A percentile compares a stretch with the other conserved stretches of the same genome.
Evolutionary conservation across 306 rosid species (phyloP).

Genomic region (Casuarina cunninghamiana): DNA sequence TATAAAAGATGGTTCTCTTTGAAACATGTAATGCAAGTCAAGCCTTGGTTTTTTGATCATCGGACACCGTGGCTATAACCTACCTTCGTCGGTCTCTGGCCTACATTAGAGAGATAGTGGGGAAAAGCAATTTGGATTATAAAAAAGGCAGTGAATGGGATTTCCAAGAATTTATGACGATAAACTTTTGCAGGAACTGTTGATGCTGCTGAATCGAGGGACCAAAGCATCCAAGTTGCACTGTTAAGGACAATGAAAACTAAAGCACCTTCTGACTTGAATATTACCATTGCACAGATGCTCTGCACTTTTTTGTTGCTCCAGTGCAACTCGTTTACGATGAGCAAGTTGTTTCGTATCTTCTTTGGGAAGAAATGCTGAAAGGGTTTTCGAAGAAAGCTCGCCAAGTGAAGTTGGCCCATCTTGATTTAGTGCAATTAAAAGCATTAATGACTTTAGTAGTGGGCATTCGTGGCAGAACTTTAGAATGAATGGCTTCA

Average conservation of each 20-base stretch:
- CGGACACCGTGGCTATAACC: no score
- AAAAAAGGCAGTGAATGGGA: no score
- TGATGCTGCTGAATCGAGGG: not conserved
- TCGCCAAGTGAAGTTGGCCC: not conserved
- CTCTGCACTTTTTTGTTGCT: conserved; percentile 5
- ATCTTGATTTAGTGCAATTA: not conserved
- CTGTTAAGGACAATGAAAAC: not conserved
- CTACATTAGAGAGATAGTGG: not conserved
- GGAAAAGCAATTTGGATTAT: not conserved
- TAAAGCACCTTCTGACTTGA: not conserved
- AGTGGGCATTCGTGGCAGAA: not conserved
- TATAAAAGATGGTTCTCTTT: no score
- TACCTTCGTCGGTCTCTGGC: no score
- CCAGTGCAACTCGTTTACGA: conserved; percentile 6
- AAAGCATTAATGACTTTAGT: not conserved
- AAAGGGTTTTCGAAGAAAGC: not conserved
- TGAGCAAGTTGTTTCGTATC: not conserved
- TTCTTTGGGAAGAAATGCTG: not conserved
- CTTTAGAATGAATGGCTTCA: conserved; percentile 5
- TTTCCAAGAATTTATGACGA: not conserved
- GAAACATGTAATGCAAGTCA: no score
- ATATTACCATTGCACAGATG: not conserved
- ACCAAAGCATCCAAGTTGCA: not conserved
- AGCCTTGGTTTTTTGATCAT: no score
- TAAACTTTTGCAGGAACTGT: not conserved